phyloP scores from a whole-genome alignment of 306 rosid genomes.

The Cicer arietinum region DNA sequence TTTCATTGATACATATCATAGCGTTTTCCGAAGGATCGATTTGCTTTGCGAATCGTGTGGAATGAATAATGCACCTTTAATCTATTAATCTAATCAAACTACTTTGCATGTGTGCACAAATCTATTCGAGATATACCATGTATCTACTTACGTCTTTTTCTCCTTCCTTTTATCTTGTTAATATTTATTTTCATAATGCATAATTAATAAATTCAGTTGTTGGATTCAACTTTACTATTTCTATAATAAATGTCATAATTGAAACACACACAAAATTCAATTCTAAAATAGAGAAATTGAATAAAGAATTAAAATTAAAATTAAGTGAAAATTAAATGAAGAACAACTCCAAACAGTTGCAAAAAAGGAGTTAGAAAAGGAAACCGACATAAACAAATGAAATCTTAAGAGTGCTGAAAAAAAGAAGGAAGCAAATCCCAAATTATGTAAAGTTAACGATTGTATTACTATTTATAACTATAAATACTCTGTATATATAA shows the following conservation, averaged over 20 bases:
- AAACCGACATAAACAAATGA: too few relatives aligned
- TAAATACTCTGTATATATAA: background rate
- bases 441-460: background rate
- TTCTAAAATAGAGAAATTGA: too few relatives aligned
- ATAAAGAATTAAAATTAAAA: too few relatives aligned
- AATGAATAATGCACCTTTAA: constrained; percentile 53
- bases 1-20: too few relatives aligned
- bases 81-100: background rate
- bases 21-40: constrained; percentile 49
- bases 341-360: too few relatives aligned
- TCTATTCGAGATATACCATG: constrained; percentile 66
- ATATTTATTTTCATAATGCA: background rate
- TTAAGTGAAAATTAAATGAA: too few relatives aligned
- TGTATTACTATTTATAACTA: background rate
- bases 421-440: background rate
- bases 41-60: constrained; percentile 59
- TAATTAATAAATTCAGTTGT: background rate
- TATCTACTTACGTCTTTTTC: constrained; percentile 60
- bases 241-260: too few relatives aligned
- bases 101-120: constrained; percentile 74
- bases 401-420: background rate
- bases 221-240: background rate
- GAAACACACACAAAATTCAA: too few relatives aligned
- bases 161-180: constrained; percentile 38
- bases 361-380: too few relatives aligned